phyloP scores from a whole-genome alignment of 2,329 filamentous ascomycete species.

The Trichoderma hamatum region DNA sequence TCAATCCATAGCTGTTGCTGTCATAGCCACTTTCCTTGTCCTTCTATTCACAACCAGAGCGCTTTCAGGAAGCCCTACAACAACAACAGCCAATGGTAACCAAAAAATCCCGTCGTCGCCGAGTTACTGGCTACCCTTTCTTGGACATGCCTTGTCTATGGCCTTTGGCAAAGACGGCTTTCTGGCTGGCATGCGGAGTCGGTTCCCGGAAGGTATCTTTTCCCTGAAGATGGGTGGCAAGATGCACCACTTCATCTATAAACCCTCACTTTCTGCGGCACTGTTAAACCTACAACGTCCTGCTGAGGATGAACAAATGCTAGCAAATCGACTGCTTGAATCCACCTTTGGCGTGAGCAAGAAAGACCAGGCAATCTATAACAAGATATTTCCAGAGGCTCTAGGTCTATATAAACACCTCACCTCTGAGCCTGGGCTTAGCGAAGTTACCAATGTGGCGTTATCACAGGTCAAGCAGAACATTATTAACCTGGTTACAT shows the following conservation, averaged over 20 bases:
- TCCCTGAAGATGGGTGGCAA: conserved; percentile 40
- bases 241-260: conserved; percentile 42
- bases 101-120: conserved; percentile 26
- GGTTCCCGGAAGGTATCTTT: conserved; percentile 42
- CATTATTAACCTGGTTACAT: conserved; percentile 43
- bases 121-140: conserved; percentile 41
- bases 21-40: conserved; percentile 34
- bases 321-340: conserved; percentile 36
- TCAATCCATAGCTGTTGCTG: conserved; percentile 32
- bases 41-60: conserved; percentile 36
- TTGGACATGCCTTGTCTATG: conserved; percentile 43
- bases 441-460: conserved; percentile 31
- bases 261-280: conserved; percentile 36
- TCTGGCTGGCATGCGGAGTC: conserved; percentile 37
- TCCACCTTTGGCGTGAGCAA: conserved; percentile 41
- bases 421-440: conserved; percentile 34
- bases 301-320: conserved; percentile 34
- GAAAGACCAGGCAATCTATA: conserved; percentile 39
- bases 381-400: conserved; percentile 36
- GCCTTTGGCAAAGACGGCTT: conserved; percentile 36
- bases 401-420: conserved; percentile 36
- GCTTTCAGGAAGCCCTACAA: conserved; percentile 26
- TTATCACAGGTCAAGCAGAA: conserved; percentile 35
- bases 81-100: background rate
- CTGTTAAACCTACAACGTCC: conserved; percentile 38